Conservation (phyloP, 305 asterid genomes). For the Rubia occidens region DNA sequence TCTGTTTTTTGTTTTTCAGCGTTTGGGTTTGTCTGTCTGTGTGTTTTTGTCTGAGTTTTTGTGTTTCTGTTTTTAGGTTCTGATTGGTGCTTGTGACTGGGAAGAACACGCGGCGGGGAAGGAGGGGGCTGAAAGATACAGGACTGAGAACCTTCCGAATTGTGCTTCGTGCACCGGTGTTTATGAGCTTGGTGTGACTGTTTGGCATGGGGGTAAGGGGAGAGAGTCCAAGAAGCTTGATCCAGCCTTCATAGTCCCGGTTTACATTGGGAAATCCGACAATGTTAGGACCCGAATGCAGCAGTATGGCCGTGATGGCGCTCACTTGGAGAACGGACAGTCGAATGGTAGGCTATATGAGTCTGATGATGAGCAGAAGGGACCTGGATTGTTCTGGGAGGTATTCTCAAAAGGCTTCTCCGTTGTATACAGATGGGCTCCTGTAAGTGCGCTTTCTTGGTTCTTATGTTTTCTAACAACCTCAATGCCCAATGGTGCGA, state of each 20-base stretch:
- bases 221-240: constrained; percentile 39
- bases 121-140: constrained; percentile 73
- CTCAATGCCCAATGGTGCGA: background rate
- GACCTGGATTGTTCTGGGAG: constrained; percentile 44
- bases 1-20: background rate
- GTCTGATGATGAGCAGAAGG: constrained; percentile 6
- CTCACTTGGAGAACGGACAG: constrained; percentile 40
- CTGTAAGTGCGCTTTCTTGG: constrained; percentile 43
- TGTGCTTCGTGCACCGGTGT: constrained; percentile 62
- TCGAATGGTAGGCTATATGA: constrained; percentile 18
- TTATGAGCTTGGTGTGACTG: constrained; percentile 66
- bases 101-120: constrained; percentile 43
- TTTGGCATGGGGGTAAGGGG: constrained; percentile 9
- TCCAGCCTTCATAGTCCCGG: constrained; percentile 46
- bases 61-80: constrained; percentile 38
- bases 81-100: constrained; percentile 77
- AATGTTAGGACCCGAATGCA: constrained; percentile 75
- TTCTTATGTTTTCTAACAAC: background rate
- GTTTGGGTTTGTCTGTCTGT: background rate
- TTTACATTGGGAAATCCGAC: constrained; percentile 83
- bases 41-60: constrained; percentile 6
- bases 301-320: constrained; percentile 86
- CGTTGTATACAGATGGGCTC: constrained; percentile 79
- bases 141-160: constrained; percentile 73
- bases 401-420: constrained; percentile 57